Conservation (phyloP, 306 rosid species). For the Cicer chorassanicum region DNA sequence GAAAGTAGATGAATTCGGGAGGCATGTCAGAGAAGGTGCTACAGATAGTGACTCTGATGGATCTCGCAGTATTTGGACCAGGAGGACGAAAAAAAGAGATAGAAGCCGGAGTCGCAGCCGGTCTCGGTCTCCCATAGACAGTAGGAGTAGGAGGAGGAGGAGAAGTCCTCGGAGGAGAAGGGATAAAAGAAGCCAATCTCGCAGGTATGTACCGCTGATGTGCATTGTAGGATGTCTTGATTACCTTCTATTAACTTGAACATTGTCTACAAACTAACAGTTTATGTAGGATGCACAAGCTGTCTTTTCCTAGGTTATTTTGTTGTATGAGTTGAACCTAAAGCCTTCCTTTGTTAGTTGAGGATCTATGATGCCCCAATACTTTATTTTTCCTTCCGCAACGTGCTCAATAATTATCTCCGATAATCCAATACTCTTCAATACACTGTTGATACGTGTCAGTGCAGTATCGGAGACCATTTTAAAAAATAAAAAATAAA, state of each 20-base stretch:
- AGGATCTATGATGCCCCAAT: constrained; percentile 5
- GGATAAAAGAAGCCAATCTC: constrained; percentile 79
- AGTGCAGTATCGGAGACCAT: not conserved
- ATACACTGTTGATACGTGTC: not conserved
- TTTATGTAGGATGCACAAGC: constrained; percentile 24
- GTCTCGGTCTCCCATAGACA: constrained; percentile 74
- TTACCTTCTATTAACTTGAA: constrained; percentile 30
- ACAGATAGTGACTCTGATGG: constrained; percentile 77
- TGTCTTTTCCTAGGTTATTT: constrained; percentile 28
- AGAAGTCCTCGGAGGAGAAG: constrained; percentile 77
- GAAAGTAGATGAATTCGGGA: constrained; percentile 88
- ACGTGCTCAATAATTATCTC: not conserved
- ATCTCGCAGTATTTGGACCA: constrained; percentile 52
- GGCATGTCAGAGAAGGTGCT: constrained; percentile 70
- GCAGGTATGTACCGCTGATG: constrained; percentile 64
- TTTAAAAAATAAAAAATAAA: not conserved
- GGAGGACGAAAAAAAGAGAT: constrained; percentile 61
- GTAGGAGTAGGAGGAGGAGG: constrained; percentile 58
- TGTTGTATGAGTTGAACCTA: constrained; percentile 30
- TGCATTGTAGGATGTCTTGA: constrained; percentile 39
- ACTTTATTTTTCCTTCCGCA: not conserved
- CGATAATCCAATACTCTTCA: not conserved
- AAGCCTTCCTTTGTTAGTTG: constrained; percentile 34
- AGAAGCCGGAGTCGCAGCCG: constrained; percentile 71
- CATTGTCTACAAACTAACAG: constrained; percentile 13